Evolutionary conservation across 192 early-diverging fungal genomes (phyloP).

Genomic region (Jimgerdemannia lactiflua): DNA sequence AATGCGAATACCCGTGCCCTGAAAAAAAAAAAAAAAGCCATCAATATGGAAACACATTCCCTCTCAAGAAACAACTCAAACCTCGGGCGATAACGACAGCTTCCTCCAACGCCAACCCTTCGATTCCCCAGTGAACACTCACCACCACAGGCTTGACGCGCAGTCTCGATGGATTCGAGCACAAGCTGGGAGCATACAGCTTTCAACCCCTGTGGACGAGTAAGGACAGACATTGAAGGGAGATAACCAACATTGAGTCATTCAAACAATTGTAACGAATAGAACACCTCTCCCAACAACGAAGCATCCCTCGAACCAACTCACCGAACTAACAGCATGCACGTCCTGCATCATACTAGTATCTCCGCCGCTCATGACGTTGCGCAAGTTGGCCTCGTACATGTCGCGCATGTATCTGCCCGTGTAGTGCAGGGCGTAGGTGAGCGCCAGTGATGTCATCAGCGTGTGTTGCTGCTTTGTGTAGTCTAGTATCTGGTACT

Average conservation of each 20-base stretch:
- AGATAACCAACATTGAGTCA: too few species aligned
- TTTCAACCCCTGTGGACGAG: neutral
- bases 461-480: slow-evolving; percentile 32
- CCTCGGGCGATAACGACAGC: too few species aligned
- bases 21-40: neutral
- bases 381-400: slow-evolving; percentile 19
- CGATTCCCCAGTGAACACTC: neutral
- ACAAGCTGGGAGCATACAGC: neutral
- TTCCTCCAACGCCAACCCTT: too few species aligned
- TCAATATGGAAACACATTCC: too few species aligned
- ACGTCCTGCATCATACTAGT: slow-evolving; percentile 7
- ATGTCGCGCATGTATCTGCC: slow-evolving; percentile 29
- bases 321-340: neutral
- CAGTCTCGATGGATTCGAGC: neutral
- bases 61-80: too few species aligned
- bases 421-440: slow-evolving; percentile 39
- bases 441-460: slow-evolving; percentile 24
- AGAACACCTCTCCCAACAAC: too few species aligned
- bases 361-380: neutral
- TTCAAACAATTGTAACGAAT: too few species aligned
- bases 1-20: neutral
- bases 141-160: neutral
- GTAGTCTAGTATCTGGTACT: slow-evolving; percentile 32
- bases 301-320: neutral
- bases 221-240: too few species aligned